Conservation (phyloP, 129 eudicot genomes). For the Oenanthe sinensis region DNA sequence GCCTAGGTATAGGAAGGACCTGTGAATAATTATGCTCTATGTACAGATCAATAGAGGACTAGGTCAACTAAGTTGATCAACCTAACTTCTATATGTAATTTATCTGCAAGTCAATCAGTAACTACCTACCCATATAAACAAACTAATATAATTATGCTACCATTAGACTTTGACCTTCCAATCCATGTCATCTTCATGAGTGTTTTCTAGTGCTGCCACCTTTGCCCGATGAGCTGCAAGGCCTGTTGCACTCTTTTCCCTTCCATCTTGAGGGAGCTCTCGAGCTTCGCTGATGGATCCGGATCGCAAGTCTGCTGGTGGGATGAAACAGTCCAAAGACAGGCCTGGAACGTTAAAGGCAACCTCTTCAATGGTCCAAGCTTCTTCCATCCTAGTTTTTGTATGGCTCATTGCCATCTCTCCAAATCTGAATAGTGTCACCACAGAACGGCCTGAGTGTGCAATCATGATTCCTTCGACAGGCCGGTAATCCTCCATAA, state of each 20-base stretch:
- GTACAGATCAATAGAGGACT: constrained; percentile 24
- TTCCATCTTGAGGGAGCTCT: constrained; percentile 49
- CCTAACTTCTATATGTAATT: constrained; percentile 32
- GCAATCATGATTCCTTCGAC: constrained; percentile 87
- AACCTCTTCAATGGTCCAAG: constrained; percentile 85
- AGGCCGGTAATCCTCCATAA: constrained; percentile 62
- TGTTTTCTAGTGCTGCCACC: constrained; percentile 62
- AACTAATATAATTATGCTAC: constrained; percentile 11
- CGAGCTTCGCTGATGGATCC: constrained; percentile 48
- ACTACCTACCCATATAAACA: constrained; percentile 64
- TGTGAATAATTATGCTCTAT: constrained; percentile 27
- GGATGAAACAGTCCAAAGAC: constrained; percentile 79
- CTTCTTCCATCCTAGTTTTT: constrained; percentile 84
- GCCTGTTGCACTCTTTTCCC: constrained; percentile 28
- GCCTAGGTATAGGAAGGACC: constrained; percentile 19
- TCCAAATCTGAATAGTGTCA: constrained; percentile 78
- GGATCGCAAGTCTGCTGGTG: constrained; percentile 68
- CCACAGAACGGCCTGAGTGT: constrained; percentile 76
- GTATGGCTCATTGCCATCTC: constrained; percentile 85
- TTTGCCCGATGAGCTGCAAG: constrained; percentile 51
- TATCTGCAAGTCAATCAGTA: constrained; percentile 48
- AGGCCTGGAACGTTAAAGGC: constrained; percentile 78
- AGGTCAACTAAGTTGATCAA: constrained; percentile 21
- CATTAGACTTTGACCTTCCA: constrained; percentile 50
- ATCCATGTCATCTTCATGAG: constrained; percentile 23